Conservation (phyloP, 768 basidiomycete genomes). For the Lentinula raphanica region DNA sequence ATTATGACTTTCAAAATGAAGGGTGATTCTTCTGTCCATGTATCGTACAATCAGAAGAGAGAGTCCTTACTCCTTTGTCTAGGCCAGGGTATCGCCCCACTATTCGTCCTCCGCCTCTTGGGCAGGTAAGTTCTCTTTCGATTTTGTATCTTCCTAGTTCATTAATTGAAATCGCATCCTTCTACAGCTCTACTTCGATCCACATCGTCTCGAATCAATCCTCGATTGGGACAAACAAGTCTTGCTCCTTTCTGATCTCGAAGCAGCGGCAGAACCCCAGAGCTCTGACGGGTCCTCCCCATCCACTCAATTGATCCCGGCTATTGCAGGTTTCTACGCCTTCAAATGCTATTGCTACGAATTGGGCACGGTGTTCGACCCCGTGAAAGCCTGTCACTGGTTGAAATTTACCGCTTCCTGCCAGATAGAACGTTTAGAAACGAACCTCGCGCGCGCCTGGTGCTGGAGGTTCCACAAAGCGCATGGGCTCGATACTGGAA, state of each 20-base stretch:
- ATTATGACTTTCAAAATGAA: not conserved
- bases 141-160: not conserved
- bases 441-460: slow-evolving; percentile 9
- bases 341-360: slow-evolving; percentile 8
- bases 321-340: slow-evolving; percentile 8
- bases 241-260: slow-evolving; percentile 3
- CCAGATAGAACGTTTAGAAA: slow-evolving; percentile 5
- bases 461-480: slow-evolving; percentile 10
- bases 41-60: no score
- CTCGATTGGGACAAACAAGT: slow-evolving; percentile 8
- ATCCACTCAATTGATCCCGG: slow-evolving; percentile 1
- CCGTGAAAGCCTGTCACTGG: slow-evolving; percentile 7
- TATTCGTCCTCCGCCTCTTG: not conserved
- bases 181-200: slow-evolving; percentile 7
- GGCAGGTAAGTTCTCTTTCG: not conserved
- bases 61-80: not conserved
- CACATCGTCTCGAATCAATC: slow-evolving; percentile 1
- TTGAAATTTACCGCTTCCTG: slow-evolving; percentile 3
- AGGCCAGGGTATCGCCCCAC: not conserved
- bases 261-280: not conserved
- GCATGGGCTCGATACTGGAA: not conserved
- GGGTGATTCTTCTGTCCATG: not conserved
- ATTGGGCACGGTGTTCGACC: slow-evolving; percentile 5
- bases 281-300: not conserved
- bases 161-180: not conserved